Conservation (phyloP, 2,329 filamentous ascomycete species). For the Fusarium devonianum region DNA sequence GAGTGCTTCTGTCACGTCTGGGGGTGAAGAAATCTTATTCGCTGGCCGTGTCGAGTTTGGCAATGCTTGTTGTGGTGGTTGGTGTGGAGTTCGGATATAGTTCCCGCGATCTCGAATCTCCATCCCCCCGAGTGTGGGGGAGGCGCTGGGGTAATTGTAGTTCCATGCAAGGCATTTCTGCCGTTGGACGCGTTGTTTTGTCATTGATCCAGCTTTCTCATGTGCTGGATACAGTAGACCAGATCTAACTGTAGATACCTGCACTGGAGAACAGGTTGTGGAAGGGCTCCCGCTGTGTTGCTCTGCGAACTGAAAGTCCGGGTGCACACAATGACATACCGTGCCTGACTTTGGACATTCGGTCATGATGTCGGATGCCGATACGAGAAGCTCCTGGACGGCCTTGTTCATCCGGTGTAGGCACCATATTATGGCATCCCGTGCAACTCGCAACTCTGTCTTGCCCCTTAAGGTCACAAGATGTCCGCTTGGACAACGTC, state of each 20-base stretch:
- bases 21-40: constrained; percentile 1
- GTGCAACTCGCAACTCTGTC: not conserved
- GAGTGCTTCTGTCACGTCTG: not conserved
- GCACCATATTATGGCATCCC: not conserved
- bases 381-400: not conserved
- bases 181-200: no score
- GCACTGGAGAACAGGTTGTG: no score
- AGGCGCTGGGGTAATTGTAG: no score
- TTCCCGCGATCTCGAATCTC: constrained; percentile 9
- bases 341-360: no score
- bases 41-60: constrained; percentile 1
- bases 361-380: no score
- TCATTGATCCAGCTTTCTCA: no score
- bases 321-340: no score
- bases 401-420: not conserved
- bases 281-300: no score
- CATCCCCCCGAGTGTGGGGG: not conserved
- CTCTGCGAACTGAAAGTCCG: no score
- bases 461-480: not conserved
- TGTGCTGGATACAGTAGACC: no score
- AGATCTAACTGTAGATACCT: no score
- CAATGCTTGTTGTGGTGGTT: not conserved
- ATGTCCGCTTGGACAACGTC: not conserved
- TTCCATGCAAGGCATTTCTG: no score
- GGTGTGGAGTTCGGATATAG: constrained; percentile 20